Percentiles rank a stretch among this genome's conserved stretches.
These are phyloP conservation scores for Teunomyces tritomae DNA, from an alignment of 805 yeast genomes.

Conservation along the genomic window DNA sequence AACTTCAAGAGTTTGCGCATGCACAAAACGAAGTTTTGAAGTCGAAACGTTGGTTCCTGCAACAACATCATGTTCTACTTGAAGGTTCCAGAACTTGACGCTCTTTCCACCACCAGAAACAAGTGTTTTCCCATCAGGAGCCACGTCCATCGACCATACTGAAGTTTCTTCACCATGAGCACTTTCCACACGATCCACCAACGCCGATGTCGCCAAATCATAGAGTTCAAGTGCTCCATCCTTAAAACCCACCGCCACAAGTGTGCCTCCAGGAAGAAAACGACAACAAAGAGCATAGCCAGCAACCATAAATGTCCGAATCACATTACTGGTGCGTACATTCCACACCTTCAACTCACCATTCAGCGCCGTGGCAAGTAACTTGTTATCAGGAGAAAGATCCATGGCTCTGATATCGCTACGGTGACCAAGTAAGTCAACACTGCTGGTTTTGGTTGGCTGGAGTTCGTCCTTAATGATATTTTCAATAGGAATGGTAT, in stretches of 20 bases:
- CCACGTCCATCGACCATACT: constrained; percentile 86
- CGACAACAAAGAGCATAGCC: constrained; percentile 77
- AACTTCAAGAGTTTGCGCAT: constrained; percentile 79
- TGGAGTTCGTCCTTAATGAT: constrained; percentile 13
- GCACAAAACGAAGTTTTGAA: constrained; percentile 59
- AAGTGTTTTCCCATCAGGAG: constrained; percentile 79
- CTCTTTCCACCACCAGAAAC: constrained; percentile 92
- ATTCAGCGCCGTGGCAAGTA: constrained; percentile 86
- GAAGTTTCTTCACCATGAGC: constrained; percentile 67
- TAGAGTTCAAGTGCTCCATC: constrained; percentile 80
- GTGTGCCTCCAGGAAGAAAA: constrained; percentile 88
- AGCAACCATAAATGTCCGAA: constrained; percentile 69
- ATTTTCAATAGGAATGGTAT: constrained; percentile 53
- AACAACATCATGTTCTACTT: constrained; percentile 61
- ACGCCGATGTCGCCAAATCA: constrained; percentile 79
- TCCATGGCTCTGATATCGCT: constrained; percentile 84
- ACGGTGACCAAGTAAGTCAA: constrained; percentile 85
- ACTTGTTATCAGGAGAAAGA: constrained; percentile 73
- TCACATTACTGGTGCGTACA: constrained; percentile 63
- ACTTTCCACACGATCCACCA: constrained; percentile 60
- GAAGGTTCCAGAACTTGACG: constrained; percentile 86
- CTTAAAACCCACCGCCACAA: constrained; percentile 85
- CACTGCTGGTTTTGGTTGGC: constrained; percentile 7
- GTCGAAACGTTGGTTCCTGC: constrained; percentile 60
- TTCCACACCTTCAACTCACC: constrained; percentile 92